These are phyloP conservation scores for Cercospora sesami DNA, from an alignment of 2,329 filamentous ascomycete genomes.

Conservation along the genomic window DNA sequence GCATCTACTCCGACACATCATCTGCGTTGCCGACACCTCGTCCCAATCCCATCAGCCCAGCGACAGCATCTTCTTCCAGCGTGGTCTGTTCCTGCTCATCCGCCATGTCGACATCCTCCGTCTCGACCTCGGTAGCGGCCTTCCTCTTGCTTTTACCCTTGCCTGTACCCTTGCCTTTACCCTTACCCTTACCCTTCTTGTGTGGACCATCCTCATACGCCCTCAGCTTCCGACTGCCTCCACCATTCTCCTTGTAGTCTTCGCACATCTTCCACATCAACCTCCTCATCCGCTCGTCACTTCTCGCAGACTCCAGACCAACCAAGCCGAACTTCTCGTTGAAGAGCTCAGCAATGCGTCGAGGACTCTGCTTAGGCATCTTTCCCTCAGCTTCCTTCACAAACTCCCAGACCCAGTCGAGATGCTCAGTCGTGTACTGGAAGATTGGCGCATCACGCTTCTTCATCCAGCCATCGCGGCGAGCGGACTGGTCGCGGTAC, in stretches of 20 bases:
- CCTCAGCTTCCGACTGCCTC: not conserved
- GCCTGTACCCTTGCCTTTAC: not conserved
- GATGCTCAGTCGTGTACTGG: slow-evolving; percentile 1
- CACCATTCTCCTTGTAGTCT: not conserved
- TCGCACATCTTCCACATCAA: not conserved
- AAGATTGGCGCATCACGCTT: slow-evolving; percentile 38
- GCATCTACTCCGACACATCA: not conserved
- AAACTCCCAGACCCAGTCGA: not conserved
- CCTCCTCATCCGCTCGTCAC: not conserved
- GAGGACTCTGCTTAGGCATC: not conserved
- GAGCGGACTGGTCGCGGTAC: slow-evolving; percentile 40
- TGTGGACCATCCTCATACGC: not conserved
- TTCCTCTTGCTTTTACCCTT: not conserved
- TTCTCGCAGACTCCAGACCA: not conserved
- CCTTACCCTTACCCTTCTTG: not conserved
- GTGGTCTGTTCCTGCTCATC: not conserved
- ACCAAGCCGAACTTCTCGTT: not conserved
- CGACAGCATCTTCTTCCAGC: not conserved
- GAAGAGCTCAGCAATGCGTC: not conserved
- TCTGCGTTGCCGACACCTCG: not conserved
- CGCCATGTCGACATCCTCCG: not conserved
- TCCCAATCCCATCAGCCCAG: not conserved
- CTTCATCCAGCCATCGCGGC: slow-evolving; percentile 46
- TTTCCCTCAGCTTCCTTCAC: not conserved
- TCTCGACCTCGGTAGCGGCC: not conserved